These are phyloP conservation scores for Poronia punctata DNA, from an alignment of 495 filamentous ascomycete genomes.

Conservation along the genomic window DNA sequence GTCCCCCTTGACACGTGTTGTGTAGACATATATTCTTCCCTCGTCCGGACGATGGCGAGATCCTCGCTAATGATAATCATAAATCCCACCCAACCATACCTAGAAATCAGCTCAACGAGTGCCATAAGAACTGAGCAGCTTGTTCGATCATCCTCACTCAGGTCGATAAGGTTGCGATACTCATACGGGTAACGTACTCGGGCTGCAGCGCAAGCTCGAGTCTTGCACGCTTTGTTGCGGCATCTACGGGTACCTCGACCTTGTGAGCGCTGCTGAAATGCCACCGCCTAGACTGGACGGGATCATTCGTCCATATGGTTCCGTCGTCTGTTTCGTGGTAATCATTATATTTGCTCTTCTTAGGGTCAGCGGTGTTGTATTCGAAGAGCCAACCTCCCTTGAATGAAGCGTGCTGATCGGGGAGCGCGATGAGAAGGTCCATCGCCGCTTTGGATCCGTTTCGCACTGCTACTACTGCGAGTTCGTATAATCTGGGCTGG, in stretches of 20 bases:
- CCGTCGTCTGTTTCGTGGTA: neutral
- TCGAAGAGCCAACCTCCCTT: constrained; percentile 1
- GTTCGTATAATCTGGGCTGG: neutral
- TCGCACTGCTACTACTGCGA: neutral
- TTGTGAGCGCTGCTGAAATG: neutral
- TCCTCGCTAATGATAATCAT: no score
- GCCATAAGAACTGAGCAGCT: no score
- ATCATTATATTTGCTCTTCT: neutral
- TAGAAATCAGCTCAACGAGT: no score
- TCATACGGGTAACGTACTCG: no score
- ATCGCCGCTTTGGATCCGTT: neutral
- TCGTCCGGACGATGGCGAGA: no score
- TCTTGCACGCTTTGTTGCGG: neutral
- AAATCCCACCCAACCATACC: no score
- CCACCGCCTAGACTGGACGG: neutral
- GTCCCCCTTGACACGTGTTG: no score
- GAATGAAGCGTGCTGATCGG: neutral
- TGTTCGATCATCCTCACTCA: no score
- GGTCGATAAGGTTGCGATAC: no score
- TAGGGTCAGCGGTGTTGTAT: neutral
- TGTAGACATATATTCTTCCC: no score
- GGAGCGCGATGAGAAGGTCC: neutral
- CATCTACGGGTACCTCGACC: neutral
- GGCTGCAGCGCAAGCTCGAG: no score
- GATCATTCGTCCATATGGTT: neutral